Percentiles rank a stretch among this genome's conserved stretches.
phyloP scores from a whole-genome alignment of 495 filamentous ascomycete species.

The Cercophora newfieldiana region DNA sequence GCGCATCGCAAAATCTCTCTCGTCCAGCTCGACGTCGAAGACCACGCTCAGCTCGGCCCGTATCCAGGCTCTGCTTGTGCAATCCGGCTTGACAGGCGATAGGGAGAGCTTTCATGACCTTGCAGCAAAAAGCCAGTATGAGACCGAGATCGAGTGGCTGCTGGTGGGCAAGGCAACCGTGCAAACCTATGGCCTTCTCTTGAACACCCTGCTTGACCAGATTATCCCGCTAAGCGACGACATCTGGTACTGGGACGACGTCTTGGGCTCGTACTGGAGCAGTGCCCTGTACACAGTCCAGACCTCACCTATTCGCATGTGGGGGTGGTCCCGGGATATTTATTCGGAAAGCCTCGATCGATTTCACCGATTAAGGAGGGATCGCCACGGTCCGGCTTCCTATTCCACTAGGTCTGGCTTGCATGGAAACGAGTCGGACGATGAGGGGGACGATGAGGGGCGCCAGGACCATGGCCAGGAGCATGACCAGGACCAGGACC shows the following conservation, averaged over 20 bases:
- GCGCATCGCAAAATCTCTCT: slow-evolving; percentile 65
- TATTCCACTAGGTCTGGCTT: neutral
- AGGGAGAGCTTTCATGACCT: slow-evolving; percentile 18
- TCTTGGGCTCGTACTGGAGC: slow-evolving; percentile 68
- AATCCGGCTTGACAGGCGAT: slow-evolving; percentile 48
- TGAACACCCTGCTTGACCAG: slow-evolving; percentile 72
- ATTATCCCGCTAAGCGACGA: slow-evolving; percentile 80
- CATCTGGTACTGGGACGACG: slow-evolving; percentile 89
- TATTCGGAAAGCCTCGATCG: slow-evolving; percentile 56
- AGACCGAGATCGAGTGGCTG: slow-evolving; percentile 82
- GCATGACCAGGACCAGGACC: slow-evolving; percentile 6
- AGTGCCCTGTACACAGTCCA: slow-evolving; percentile 79
- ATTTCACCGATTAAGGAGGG: slow-evolving; percentile 36
- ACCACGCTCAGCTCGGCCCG: slow-evolving; percentile 51
- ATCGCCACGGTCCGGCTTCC: neutral
- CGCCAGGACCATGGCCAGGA: slow-evolving; percentile 1
- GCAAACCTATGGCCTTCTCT: slow-evolving; percentile 75
- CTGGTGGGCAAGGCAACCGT: slow-evolving; percentile 81
- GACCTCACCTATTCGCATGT: slow-evolving; percentile 71
- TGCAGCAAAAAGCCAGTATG: slow-evolving; percentile 47
- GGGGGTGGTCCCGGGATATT: slow-evolving; percentile 62
- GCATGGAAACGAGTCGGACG: neutral
- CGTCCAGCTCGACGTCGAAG: slow-evolving; percentile 60
- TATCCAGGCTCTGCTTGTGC: slow-evolving; percentile 59
- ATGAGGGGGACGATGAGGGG: neutral